phyloP scores from a whole-genome alignment of 2,329 filamentous ascomycete genomes.

The Capronia epimyces region DNA sequence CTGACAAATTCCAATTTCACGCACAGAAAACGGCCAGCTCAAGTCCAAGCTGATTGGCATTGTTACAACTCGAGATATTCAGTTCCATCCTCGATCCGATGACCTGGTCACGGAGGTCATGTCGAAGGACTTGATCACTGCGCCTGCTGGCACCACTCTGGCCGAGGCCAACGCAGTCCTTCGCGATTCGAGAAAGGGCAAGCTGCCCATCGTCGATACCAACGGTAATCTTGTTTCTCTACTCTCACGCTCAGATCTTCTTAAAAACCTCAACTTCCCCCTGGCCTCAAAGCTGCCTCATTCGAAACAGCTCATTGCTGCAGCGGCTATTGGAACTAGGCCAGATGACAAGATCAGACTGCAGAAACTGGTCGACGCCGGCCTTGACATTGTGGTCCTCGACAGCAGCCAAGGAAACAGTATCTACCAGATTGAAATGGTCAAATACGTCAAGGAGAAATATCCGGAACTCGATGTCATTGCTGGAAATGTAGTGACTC shows the following conservation, averaged over 20 bases:
- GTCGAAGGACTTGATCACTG: slow-evolving; percentile 91
- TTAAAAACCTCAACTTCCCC: slow-evolving; percentile 97
- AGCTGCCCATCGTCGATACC: slow-evolving; percentile 85
- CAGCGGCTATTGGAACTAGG: slow-evolving; percentile 90
- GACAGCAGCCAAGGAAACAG: slow-evolving; percentile 98
- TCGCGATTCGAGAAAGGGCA: slow-evolving; percentile 95
- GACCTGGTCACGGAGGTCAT: slow-evolving; percentile 82
- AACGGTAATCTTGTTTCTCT: slow-evolving; percentile 82
- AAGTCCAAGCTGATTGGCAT: slow-evolving; percentile 96
- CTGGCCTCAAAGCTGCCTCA: slow-evolving; percentile 92
- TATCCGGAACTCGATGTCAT: slow-evolving; percentile 88
- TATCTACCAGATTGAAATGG: slow-evolving; percentile 98
- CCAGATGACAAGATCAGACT: slow-evolving; percentile 87
- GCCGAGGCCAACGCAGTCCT: slow-evolving; percentile 88
- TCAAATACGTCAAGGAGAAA: slow-evolving; percentile 87
- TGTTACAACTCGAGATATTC: slow-evolving; percentile 94
- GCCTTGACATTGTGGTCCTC: slow-evolving; percentile 88
- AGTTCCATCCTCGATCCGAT: slow-evolving; percentile 75
- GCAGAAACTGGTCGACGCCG: slow-evolving; percentile 83
- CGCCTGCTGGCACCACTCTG: slow-evolving; percentile 73
- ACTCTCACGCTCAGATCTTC: slow-evolving; percentile 89
- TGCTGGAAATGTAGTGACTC: slow-evolving; percentile 95
- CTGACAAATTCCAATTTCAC: slow-evolving; percentile 16
- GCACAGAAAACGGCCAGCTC: slow-evolving; percentile 77
- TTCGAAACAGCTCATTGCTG: slow-evolving; percentile 95